These are phyloP conservation scores for Beauveria rudraprayagi DNA, from an alignment of 2,329 filamentous ascomycete genomes.

Conservation along the genomic window DNA sequence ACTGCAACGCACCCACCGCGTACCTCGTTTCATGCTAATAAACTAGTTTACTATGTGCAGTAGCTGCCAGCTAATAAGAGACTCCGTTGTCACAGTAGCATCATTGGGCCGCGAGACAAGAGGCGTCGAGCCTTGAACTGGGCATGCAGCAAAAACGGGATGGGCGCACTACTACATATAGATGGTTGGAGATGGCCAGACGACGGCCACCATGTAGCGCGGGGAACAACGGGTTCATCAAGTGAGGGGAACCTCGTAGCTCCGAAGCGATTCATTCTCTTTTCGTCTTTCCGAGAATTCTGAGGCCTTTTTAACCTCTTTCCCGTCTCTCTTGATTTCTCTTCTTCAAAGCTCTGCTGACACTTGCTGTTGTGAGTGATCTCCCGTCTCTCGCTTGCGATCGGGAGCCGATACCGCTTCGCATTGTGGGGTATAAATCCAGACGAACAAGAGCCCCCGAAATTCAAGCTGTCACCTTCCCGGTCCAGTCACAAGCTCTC, in stretches of 20 bases:
- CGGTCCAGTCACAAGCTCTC: slow-evolving; percentile 7
- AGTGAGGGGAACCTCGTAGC: slow-evolving; percentile 3
- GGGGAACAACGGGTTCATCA: slow-evolving; percentile 4
- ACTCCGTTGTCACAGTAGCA: no score
- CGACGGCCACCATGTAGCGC: not conserved
- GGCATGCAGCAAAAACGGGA: not conserved
- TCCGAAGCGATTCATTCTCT: not conserved
- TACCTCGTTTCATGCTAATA: no score
- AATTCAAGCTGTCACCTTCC: not conserved
- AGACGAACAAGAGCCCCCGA: not conserved
- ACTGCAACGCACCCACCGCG: no score
- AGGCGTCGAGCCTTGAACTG: not conserved
- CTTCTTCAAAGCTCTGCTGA: not conserved
- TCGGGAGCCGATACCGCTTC: slow-evolving; percentile 9
- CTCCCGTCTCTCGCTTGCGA: not conserved
- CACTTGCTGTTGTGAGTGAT: no score
- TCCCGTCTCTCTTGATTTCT: no score
- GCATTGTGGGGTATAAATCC: slow-evolving; percentile 6
- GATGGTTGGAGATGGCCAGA: not conserved
- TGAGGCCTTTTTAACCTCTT: not conserved
- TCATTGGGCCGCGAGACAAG: slow-evolving; percentile 7
- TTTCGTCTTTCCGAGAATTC: not conserved
- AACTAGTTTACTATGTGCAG: no score
- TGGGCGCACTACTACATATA: not conserved
- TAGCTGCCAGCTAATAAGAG: no score